These are phyloP conservation scores for Wickerhamiella slavikovae DNA, from an alignment of 805 yeast species.

Conservation along the genomic window DNA sequence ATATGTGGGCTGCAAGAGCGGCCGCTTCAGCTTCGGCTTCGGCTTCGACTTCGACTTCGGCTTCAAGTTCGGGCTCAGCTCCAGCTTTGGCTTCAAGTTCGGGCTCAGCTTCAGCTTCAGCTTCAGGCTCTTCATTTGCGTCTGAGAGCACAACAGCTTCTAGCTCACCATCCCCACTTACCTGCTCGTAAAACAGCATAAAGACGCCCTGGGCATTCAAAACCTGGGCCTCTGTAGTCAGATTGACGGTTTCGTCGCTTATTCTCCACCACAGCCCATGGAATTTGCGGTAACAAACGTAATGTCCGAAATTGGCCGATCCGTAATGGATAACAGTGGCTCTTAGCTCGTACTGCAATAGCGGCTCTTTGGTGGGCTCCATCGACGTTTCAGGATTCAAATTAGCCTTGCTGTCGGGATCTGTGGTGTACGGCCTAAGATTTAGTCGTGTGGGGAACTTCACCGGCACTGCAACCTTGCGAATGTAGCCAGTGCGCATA, in stretches of 20 bases:
- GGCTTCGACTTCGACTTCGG: too few relatives aligned
- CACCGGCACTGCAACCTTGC: conserved; percentile 72
- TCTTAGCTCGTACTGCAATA: conserved; percentile 37
- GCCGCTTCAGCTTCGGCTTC: too few relatives aligned
- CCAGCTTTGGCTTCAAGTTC: too few relatives aligned
- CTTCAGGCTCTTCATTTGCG: too few relatives aligned
- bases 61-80: too few relatives aligned
- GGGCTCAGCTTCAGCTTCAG: too few relatives aligned
- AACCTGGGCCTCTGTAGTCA: conserved; percentile 66
- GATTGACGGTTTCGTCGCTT: conserved; percentile 71
- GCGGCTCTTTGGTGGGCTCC: conserved; percentile 17
- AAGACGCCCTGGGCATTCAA: conserved; percentile 69
- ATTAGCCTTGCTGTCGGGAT: conserved; percentile 39
- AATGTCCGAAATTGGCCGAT: conserved; percentile 94
- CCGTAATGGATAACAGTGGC: conserved; percentile 89
- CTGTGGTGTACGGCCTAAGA: conserved; percentile 48
- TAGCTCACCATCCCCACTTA: too few relatives aligned
- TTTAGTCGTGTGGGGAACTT: conserved; percentile 51
- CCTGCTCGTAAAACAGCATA: conserved; percentile 67
- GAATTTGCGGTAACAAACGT: conserved; percentile 63
- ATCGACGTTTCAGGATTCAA: conserved; percentile 63
- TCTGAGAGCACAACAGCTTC: too few relatives aligned
- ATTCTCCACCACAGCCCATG: conserved; percentile 92
- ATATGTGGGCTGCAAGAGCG: too few relatives aligned
- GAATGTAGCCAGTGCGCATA: conserved; percentile 59